Base-by-base conservation (phyloP, 768 basidiomycete genomes). In the Agrocybe chaxingu region DNA sequence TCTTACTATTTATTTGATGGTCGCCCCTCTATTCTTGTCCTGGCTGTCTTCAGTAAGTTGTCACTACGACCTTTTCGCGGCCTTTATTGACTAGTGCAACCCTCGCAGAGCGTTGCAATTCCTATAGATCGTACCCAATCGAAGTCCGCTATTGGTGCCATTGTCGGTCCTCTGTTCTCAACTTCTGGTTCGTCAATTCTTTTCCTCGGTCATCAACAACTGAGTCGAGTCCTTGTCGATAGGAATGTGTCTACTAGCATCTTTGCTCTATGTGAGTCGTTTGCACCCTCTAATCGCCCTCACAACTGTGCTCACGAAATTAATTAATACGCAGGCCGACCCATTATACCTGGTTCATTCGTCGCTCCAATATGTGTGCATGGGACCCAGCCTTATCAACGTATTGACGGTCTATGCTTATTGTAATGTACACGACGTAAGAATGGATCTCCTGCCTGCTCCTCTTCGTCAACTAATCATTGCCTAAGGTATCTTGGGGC, bases 341-440 rank as follows among this genome's bases (percentile, higher is more conserved):
- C 95, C 95, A 3, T 97, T 95, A 95, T 95, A 98, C 69, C 87
- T 98, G 85, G 85, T 95, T 69, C 90, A 90, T 19, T 93, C 91
- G 59, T 93, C 97, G 78, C 71, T 87, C 59, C 95, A 95, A 65
- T 96, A 95, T 64, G 72, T 96, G 44, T 85, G 85, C 60, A 68
- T 98, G 50, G 96, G 95, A 8, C 91, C 92, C 1, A 91, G 88
- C 59, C 96, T 96, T 72, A 94, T 87, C 33, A 98, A 97, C 64
- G 87, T 98, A 39, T 79, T 96, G 59, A 96, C 96, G 68, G 90
- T 95, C 35, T 98, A 98, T 65, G 94, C 95, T 0, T 98, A 98
- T 76, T 97, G 93, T 71, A 97, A 97, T 70, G 72, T 97, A 68
- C 92, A 92, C 65, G 93, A 94, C 67, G 89, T 24, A 24, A 24